These are phyloP conservation scores for Fusarium sp. DNA, from an alignment of 2,329 filamentous ascomycete genomes.

Conservation along the genomic window DNA sequence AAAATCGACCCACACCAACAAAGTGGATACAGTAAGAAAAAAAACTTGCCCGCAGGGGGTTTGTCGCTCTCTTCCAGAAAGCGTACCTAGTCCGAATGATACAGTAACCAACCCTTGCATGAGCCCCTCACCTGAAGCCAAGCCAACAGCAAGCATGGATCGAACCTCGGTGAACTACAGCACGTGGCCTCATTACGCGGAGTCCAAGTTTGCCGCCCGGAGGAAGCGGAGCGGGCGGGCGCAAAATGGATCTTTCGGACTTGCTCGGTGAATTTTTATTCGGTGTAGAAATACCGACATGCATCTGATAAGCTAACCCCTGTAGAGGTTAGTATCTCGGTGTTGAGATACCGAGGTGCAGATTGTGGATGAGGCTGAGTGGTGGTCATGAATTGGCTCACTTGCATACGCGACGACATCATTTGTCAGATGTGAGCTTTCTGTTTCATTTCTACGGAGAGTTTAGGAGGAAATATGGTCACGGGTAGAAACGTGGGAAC, in stretches of 20 bases:
- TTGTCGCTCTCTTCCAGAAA: neutral
- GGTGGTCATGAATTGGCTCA: neutral
- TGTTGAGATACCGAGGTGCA: conserved; percentile 20
- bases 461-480: neutral
- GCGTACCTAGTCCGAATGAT: neutral
- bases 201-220: neutral
- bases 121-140: neutral
- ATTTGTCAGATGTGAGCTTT: neutral
- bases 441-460: neutral
- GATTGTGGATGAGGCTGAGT: conserved; percentile 3
- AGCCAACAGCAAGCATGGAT: neutral
- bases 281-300: conserved; percentile 12
- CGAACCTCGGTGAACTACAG: neutral
- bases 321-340: conserved; percentile 6
- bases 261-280: conserved; percentile 1
- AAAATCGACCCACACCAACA: neutral
- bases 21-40: neutral
- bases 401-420: neutral
- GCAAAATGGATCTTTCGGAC: neutral
- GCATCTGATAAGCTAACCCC: neutral
- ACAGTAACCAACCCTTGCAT: neutral
- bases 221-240: neutral
- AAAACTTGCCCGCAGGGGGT: neutral
- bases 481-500: neutral
- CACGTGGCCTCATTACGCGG: neutral